Percentiles rank a stretch among this genome's conserved stretches.
phyloP scores from a whole-genome alignment of 495 filamentous ascomycete genomes.

The Aspergillus nanangensis region DNA sequence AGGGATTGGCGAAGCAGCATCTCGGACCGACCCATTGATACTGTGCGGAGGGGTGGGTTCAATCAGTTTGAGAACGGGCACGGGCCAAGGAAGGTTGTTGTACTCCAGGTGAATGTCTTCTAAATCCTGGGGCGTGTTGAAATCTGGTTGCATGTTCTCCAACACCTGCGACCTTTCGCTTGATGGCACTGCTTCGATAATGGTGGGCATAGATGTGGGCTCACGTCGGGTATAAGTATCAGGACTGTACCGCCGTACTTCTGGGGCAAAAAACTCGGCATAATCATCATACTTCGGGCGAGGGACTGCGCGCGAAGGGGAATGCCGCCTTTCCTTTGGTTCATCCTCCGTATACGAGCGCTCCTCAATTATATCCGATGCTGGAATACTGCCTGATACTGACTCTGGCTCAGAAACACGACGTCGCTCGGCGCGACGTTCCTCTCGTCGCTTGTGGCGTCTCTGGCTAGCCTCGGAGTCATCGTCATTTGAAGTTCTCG shows the following conservation, averaged over 20 bases:
- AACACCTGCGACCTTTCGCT: slow-evolving; percentile 7
- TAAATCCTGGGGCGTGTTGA: no score
- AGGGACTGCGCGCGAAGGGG: slow-evolving; percentile 18
- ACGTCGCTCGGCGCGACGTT: slow-evolving; percentile 36
- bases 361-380: slow-evolving; percentile 14
- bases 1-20: slow-evolving; percentile 23
- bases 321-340: slow-evolving; percentile 16
- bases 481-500: slow-evolving; percentile 36
- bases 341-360: slow-evolving; percentile 3
- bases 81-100: slow-evolving; percentile 41
- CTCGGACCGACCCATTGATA: slow-evolving; percentile 34
- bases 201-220: slow-evolving; percentile 21
- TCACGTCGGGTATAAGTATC: slow-evolving; percentile 15
- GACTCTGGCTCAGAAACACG: slow-evolving; percentile 16
- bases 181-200: slow-evolving; percentile 31
- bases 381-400: slow-evolving; percentile 17
- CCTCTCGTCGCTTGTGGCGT: slow-evolving; percentile 28
- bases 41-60: slow-evolving; percentile 49
- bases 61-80: slow-evolving; percentile 44
- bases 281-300: slow-evolving; percentile 37
- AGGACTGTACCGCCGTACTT: slow-evolving; percentile 30
- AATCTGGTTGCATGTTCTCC: not conserved
- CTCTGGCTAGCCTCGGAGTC: slow-evolving; percentile 26
- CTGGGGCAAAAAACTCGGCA: slow-evolving; percentile 39
- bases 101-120: slow-evolving; percentile 25